Evolutionary conservation across 495 filamentous ascomycete genomes (phyloP).

Genomic region (Talaromyces wortmannii): DNA sequence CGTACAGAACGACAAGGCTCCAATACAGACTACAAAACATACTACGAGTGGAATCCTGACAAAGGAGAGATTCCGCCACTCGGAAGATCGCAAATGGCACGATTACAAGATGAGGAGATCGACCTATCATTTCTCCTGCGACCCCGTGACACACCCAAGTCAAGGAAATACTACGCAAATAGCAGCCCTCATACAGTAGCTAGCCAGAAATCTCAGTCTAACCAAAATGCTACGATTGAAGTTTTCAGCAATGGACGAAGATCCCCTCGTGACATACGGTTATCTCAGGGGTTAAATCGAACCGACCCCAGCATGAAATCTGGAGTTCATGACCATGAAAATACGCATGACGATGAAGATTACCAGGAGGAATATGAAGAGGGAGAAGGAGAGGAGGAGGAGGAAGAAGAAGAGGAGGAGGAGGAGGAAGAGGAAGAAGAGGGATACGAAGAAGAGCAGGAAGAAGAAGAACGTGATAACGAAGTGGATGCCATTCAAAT

Average conservation of each 20-base stretch:
- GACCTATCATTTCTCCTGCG: conserved; percentile 28
- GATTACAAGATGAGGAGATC: conserved; percentile 32
- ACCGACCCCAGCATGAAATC: background rate
- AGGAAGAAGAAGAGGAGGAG: conserved; percentile 7
- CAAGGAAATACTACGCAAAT: conserved; percentile 31
- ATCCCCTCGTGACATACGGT: background rate
- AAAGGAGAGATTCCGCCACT: conserved; percentile 19
- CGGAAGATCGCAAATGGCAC: conserved; percentile 27
- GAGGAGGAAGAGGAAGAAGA: conserved; percentile 6
- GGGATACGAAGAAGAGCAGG: background rate
- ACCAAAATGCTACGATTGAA: background rate
- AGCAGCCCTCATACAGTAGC: conserved; percentile 18
- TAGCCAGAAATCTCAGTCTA: background rate
- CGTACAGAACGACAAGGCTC: conserved; percentile 11
- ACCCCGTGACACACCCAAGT: conserved; percentile 33
- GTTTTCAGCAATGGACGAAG: background rate
- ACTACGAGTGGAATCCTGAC: conserved; percentile 8
- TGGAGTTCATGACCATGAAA: background rate
- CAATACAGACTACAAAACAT: conserved; percentile 6
- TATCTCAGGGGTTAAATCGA: background rate
- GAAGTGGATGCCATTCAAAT: conserved; percentile 1
- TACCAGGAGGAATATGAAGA: conserved; percentile 1
- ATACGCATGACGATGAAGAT: conserved; percentile 3
- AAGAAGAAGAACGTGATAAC: conserved; percentile 4
- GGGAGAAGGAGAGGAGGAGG: conserved; percentile 4